These are phyloP conservation scores for Penicillium coffeae DNA, from an alignment of 495 filamentous ascomycete genomes.

Conservation along the genomic window DNA sequence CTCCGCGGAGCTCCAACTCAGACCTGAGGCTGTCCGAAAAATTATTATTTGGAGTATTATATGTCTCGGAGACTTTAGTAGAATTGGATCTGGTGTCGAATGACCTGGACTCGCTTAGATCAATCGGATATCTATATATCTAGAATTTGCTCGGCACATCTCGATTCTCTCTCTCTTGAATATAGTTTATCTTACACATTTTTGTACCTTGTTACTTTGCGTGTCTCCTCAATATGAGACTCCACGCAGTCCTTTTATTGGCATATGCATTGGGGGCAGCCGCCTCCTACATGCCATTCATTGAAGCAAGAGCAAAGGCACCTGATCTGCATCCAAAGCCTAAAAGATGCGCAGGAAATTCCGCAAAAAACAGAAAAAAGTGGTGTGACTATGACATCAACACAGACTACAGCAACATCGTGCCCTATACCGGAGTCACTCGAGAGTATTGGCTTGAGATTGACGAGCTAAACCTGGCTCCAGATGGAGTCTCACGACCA, in stretches of 20 bases:
- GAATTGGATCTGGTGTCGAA: no score
- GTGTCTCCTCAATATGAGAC: background rate
- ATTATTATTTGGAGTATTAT: no score
- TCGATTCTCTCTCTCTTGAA: no score
- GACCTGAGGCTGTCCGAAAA: no score
- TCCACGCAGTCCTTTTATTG: background rate
- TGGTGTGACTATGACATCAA: constrained; percentile 5
- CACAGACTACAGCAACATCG: constrained; percentile 2
- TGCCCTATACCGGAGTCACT: constrained; percentile 3
- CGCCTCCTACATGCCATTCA: background rate
- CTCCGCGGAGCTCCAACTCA: no score
- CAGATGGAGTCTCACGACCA: constrained; percentile 53
- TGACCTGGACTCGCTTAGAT: no score
- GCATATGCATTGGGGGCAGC: background rate
- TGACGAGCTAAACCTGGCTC: constrained; percentile 36
- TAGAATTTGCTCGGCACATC: no score
- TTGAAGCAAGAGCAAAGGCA: background rate
- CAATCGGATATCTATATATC: no score
- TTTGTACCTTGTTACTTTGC: no score
- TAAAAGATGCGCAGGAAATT: constrained; percentile 2
- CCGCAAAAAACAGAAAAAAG: background rate
- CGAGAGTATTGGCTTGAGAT: constrained; percentile 3
- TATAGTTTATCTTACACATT: no score
- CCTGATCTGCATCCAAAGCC: background rate
- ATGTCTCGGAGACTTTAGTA: no score